Conservation (phyloP, 768 basidiomycete species). For the Hericium coralloides region DNA sequence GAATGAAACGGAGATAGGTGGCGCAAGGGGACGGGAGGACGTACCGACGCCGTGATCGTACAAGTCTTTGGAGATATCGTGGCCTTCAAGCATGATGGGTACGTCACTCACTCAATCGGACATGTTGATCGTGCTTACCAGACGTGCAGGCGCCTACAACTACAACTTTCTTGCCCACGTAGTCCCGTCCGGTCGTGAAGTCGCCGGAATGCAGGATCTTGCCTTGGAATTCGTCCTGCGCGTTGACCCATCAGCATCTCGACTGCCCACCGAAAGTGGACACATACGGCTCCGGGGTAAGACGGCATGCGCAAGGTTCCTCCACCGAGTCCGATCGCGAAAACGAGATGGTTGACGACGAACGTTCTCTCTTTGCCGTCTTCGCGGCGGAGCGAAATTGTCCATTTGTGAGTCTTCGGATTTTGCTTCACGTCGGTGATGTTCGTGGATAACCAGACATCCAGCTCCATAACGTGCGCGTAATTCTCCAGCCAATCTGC, state of each 20-base stretch:
- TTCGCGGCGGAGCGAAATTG: slow-evolving; percentile 8
- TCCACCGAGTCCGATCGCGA: slow-evolving; percentile 26
- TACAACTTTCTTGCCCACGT: slow-evolving; percentile 30
- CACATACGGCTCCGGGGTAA: slow-evolving; percentile 12
- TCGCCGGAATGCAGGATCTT: slow-evolving; percentile 22
- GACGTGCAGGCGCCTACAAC: slow-evolving; percentile 30
- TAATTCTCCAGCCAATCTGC: slow-evolving; percentile 65
- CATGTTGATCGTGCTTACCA: not conserved
- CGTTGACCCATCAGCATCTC: not conserved
- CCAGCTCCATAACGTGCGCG: slow-evolving; percentile 49
- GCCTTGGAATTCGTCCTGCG: slow-evolving; percentile 26
- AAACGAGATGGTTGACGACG: slow-evolving; percentile 20
- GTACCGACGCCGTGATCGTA: slow-evolving; percentile 19
- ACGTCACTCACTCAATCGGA: not conserved
- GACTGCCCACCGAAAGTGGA: not conserved
- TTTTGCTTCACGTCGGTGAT: slow-evolving; percentile 10
- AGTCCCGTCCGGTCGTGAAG: slow-evolving; percentile 21
- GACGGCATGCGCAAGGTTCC: slow-evolving; percentile 23
- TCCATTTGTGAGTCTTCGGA: slow-evolving; percentile 11
- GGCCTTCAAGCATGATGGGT: slow-evolving; percentile 4
- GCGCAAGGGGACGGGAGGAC: not conserved
- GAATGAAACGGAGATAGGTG: not conserved
- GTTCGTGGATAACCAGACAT: slow-evolving; percentile 45
- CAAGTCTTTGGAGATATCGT: slow-evolving; percentile 26
- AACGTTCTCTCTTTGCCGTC: slow-evolving; percentile 4